Evolutionary conservation across 1,139 yeast species (phyloP).

Genomic region (Magnusiomyces fungicola): DNA sequence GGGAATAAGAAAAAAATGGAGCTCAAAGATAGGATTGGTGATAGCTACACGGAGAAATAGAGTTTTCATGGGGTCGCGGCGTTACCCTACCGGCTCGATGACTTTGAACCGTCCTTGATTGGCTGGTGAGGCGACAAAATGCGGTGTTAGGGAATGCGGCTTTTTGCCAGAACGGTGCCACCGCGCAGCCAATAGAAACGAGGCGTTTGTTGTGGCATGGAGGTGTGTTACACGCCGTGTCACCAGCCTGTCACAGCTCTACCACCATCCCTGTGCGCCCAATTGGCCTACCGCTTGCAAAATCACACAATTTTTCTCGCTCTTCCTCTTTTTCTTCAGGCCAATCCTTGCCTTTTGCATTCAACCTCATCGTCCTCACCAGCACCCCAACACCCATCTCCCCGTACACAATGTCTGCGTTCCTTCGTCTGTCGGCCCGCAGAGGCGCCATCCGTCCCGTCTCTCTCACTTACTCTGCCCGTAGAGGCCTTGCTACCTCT

Average conservation of each 20-base stretch:
- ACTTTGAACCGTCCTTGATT: not conserved
- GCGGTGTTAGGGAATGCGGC: not conserved
- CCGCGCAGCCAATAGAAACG: too few relatives aligned
- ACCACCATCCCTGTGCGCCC: too few relatives aligned
- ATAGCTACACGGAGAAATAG: too few relatives aligned
- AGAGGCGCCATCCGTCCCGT: slow-evolving; percentile 6
- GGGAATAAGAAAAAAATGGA: too few relatives aligned
- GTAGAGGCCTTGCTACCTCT: slow-evolving; percentile 22
- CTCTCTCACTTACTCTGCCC: slow-evolving; percentile 6
- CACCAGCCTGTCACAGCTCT: too few relatives aligned
- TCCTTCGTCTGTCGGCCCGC: slow-evolving; percentile 21
- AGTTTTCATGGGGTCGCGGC: not conserved
- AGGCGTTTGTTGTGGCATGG: too few relatives aligned
- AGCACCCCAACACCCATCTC: not conserved
- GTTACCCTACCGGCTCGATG: not conserved
- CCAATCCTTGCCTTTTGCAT: not conserved
- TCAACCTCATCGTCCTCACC: not conserved
- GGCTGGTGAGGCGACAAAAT: not conserved
- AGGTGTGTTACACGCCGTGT: too few relatives aligned
- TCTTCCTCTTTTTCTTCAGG: not conserved
- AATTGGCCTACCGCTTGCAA: too few relatives aligned
- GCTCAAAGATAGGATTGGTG: too few relatives aligned
- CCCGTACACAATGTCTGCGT: slow-evolving; percentile 13
- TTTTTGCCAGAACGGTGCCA: not conserved
- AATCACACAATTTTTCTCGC: not conserved